phyloP scores from a whole-genome alignment of 768 basidiomycete species.

The Mycena pura region DNA sequence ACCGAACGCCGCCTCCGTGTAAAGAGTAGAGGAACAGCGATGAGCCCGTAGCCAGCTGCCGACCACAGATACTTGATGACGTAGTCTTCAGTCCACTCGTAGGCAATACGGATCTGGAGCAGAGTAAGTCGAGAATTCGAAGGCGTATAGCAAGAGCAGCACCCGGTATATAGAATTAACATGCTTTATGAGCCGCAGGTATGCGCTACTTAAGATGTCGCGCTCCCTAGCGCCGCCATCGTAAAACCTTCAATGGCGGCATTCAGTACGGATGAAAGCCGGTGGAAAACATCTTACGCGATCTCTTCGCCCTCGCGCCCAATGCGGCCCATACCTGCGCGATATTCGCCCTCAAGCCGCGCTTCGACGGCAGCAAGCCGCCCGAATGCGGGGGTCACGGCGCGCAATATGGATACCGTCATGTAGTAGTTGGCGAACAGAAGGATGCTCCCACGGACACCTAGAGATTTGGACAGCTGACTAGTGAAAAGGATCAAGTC shows the following conservation, averaged over 20 bases:
- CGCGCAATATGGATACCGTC: constrained; percentile 82
- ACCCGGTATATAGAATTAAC: constrained; percentile 93
- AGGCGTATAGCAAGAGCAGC: constrained; percentile 10
- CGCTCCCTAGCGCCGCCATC: constrained; percentile 86
- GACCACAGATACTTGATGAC: constrained; percentile 98
- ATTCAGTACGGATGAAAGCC: not conserved
- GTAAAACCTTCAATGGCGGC: constrained; percentile 76
- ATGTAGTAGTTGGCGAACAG: constrained; percentile 85
- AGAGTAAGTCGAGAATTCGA: not conserved
- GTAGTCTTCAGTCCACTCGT: constrained; percentile 96
- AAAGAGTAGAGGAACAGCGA: constrained; percentile 88
- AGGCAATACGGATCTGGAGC: constrained; percentile 81
- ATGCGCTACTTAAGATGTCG: constrained; percentile 80
- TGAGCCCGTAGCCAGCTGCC: constrained; percentile 88
- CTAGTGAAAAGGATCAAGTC: constrained; percentile 92
- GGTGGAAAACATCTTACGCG: constrained; percentile 60
- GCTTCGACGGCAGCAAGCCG: constrained; percentile 88
- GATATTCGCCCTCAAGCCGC: constrained; percentile 88
- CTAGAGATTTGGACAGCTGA: constrained; percentile 87
- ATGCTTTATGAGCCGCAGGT: constrained; percentile 82
- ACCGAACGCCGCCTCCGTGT: constrained; percentile 57
- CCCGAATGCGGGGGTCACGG: constrained; percentile 93
- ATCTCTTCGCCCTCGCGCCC: constrained; percentile 93
- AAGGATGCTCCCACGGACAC: constrained; percentile 80
- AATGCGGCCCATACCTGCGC: constrained; percentile 84